Evolutionary conservation across 2,329 filamentous ascomycete genomes (phyloP).

Genomic region (Colletotrichum cordylinicola): DNA sequence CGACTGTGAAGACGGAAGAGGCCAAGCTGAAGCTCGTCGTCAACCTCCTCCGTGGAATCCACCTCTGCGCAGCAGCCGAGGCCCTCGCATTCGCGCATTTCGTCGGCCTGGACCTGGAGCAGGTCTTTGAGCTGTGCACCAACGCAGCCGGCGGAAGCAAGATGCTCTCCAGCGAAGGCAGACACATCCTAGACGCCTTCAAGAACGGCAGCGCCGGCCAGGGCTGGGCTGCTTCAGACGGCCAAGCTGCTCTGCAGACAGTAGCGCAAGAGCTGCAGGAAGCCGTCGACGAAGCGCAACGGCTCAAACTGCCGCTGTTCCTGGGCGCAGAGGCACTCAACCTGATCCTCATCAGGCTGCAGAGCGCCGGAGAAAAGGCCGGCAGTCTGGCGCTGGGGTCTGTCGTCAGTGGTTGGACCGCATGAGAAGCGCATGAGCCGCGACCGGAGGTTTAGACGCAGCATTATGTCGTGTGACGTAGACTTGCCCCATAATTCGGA

Average conservation of each 20-base stretch:
- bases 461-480: background rate
- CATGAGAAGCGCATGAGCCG: background rate
- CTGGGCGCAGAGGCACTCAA: slow-evolving; percentile 45
- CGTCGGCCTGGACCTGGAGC: slow-evolving; percentile 49
- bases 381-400: background rate
- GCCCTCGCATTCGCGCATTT: slow-evolving; percentile 40
- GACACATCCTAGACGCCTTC: slow-evolving; percentile 39
- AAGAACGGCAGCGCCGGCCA: background rate
- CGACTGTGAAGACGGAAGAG: slow-evolving; percentile 33
- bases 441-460: background rate
- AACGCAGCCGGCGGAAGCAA: slow-evolving; percentile 50
- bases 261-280: slow-evolving; percentile 38
- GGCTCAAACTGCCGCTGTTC: slow-evolving; percentile 44
- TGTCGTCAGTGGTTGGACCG: background rate
- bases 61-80: slow-evolving; percentile 49
- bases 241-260: slow-evolving; percentile 23
- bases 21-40: slow-evolving; percentile 43
- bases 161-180: slow-evolving; percentile 42
- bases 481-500: background rate
- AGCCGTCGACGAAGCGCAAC: slow-evolving; percentile 47
- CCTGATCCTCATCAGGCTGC: slow-evolving; percentile 29
- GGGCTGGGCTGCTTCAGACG: background rate
- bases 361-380: background rate
- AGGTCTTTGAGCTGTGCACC: slow-evolving; percentile 49
- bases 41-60: slow-evolving; percentile 46